Evolutionary conservation across 2,329 filamentous ascomycete species (phyloP).

Genomic region (Aureobasidium lini): DNA sequence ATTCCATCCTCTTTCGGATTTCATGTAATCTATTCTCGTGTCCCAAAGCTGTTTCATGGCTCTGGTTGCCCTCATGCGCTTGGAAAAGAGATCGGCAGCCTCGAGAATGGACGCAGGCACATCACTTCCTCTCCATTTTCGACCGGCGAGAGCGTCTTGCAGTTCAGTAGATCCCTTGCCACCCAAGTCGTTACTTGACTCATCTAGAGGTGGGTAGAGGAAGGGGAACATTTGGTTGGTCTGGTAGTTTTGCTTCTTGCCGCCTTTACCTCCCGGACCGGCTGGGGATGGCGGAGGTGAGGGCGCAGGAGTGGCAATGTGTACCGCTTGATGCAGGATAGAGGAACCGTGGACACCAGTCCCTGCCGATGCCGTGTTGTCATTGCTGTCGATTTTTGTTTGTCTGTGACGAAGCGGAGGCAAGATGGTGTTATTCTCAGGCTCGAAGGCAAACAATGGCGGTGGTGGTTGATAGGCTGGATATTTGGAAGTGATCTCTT

Average conservation of each 20-base stretch:
- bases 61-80: slow-evolving; percentile 81
- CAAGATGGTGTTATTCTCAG: slow-evolving; percentile 83
- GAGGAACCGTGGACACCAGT: slow-evolving; percentile 49
- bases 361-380: slow-evolving; percentile 38
- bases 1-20: slow-evolving; percentile 80
- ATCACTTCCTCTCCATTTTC: slow-evolving; percentile 88
- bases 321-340: slow-evolving; percentile 90
- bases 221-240: slow-evolving; percentile 99
- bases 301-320: slow-evolving; percentile 95
- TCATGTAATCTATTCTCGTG: slow-evolving; percentile 83
- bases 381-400: slow-evolving; percentile 34
- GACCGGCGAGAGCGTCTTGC: slow-evolving; percentile 71
- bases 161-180: slow-evolving; percentile 78
- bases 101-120: slow-evolving; percentile 92
- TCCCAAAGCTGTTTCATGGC: slow-evolving; percentile 93
- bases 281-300: slow-evolving; percentile 91
- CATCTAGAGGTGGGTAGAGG: slow-evolving; percentile 88
- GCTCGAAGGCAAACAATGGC: slow-evolving; percentile 73
- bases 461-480: slow-evolving; percentile 89
- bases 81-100: slow-evolving; percentile 85
- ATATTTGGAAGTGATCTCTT: slow-evolving; percentile 97
- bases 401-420: slow-evolving; percentile 72
- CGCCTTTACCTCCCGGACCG: slow-evolving; percentile 75
- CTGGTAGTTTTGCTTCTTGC: slow-evolving; percentile 98
- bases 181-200: slow-evolving; percentile 79